A percentile compares a stretch with the other conserved stretches of the same genome.
Evolutionary conservation across 2,329 filamentous ascomycete species (phyloP).

Genomic region (Clarireedia homoeocarpa): DNA sequence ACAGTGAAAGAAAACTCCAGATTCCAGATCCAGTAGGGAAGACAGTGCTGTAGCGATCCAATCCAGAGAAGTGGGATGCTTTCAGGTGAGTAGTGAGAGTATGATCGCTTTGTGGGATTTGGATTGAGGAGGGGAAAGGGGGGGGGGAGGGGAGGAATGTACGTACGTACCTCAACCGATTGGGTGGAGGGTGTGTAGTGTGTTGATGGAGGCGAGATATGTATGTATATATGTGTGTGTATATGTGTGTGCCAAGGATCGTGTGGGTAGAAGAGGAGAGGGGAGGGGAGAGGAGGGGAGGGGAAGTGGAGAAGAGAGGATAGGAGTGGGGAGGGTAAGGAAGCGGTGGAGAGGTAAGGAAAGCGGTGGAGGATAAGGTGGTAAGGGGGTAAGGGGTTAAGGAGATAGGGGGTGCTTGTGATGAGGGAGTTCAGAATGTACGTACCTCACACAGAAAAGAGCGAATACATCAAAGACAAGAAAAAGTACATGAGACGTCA

Average conservation of each 20-base stretch:
- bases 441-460: slow-evolving; percentile 22
- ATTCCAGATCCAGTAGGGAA: not conserved
- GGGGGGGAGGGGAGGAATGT: slow-evolving; percentile 4
- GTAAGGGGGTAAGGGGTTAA: too few species aligned
- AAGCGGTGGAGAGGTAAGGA: not conserved
- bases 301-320: not conserved
- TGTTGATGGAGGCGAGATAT: not conserved
- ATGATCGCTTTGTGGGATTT: not conserved
- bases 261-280: not conserved
- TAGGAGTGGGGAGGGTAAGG: not conserved
- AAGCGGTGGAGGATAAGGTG: not conserved
- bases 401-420: not conserved
- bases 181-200: not conserved
- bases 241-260: not conserved
- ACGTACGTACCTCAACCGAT: slow-evolving; percentile 17
- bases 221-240: too few species aligned
- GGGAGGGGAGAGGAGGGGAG: not conserved
- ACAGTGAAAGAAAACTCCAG: not conserved
- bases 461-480: slow-evolving; percentile 1
- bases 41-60: too few species aligned
- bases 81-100: slow-evolving; percentile 27
- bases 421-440: slow-evolving; percentile 13
- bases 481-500: slow-evolving; percentile 10
- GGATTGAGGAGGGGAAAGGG: not conserved
- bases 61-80: slow-evolving; percentile 13